A percentile compares a stretch with the other conserved stretches of the same genome.
phyloP scores from a whole-genome alignment of 352 stramenopile species.

The Pythium rhizo-oryzae region DNA sequence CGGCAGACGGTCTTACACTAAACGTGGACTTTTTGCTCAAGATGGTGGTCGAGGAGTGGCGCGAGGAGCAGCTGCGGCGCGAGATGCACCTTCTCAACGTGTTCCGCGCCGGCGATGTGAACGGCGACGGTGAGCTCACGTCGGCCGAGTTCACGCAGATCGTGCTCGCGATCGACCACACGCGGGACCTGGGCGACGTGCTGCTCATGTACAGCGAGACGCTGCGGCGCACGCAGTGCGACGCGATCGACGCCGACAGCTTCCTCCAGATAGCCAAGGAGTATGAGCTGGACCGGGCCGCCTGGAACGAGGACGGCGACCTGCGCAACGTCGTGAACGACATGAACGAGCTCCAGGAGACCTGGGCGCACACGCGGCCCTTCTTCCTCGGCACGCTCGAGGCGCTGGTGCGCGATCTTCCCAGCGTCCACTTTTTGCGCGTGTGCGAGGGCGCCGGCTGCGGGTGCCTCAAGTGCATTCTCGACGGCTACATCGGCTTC shows the following conservation, averaged over 20 bases:
- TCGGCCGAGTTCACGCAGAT: constrained; percentile 82
- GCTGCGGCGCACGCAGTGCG: constrained; percentile 58
- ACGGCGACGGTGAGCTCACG: constrained; percentile 77
- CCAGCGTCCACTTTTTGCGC: constrained; percentile 53
- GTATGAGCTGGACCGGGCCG: constrained; percentile 68
- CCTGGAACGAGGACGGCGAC: constrained; percentile 73
- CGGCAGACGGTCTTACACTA: constrained; percentile 34
- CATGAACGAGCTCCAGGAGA: constrained; percentile 59
- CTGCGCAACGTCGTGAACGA: constrained; percentile 71
- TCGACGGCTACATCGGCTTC: constrained; percentile 82
- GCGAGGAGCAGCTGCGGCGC: constrained; percentile 64
- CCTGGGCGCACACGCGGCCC: constrained; percentile 50
- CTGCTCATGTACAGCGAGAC: constrained; percentile 86
- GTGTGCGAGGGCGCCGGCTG: constrained; percentile 74
- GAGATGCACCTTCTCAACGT: constrained; percentile 68
- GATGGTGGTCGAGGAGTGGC: constrained; percentile 69
- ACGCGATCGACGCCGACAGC: constrained; percentile 54
- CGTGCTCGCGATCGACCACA: constrained; percentile 74
- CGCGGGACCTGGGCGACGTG: constrained; percentile 63
- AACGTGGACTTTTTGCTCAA: constrained; percentile 80
- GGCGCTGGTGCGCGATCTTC: constrained; percentile 53
- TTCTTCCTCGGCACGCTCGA: constrained; percentile 82
- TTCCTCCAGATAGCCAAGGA: constrained; percentile 80
- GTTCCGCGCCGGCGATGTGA: constrained; percentile 79
- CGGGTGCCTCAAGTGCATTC: constrained; percentile 80